Base-by-base conservation (phyloP, 192 early-diverging fungal species). In the Lobulomyces angularis region DNA sequence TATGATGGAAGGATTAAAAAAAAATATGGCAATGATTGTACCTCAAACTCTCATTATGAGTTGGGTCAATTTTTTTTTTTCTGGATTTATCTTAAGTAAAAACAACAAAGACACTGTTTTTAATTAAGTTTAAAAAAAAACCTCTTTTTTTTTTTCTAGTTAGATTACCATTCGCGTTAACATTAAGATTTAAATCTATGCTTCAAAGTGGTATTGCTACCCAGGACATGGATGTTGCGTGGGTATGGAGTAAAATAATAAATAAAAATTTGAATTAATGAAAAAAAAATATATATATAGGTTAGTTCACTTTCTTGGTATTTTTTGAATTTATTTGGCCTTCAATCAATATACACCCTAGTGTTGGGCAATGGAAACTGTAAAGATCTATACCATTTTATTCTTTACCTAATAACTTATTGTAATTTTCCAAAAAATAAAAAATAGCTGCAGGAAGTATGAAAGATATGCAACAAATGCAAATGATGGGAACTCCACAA, bases 1-100 rank as follows among this genome's bases (percentile, higher is more conserved):
- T 36, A 95, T 91, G 84, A 95, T 92, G 90, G 88, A 90, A 20
- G 83, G 83, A 52, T 84, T 95, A 86, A 97, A 94, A 70, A 89
- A 93, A 65, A 86, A 90, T 65, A 80, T 97, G 69, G 78, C 80
- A 52, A 92, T 88, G 67, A 85, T 97, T 61, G 77, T 97, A n/a
- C 94, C 94, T 31, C 94, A 97, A 61, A 92, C 86, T 31, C 56
- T 97, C 7, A 95, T 97, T 63, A 97, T 97, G 94, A 82, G 76
- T 23, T 97, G 91, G 91, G 87, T 97, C 64, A 88, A 87, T 43
- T 95, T 89, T 64, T 97, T 97, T 71, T 97, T 97, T 62, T 84
- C 84, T 18, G 93, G 93, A 39, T 97, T 97, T 55, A 79, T 97
- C 27, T 69, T 94, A 37, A 88, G 86, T 89, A 65, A 33, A 80